A percentile compares a stretch with the other conserved stretches of the same genome.
Evolutionary conservation across 2,329 filamentous ascomycete genomes (phyloP).

Genomic region (Aquanectria penicillioides): DNA sequence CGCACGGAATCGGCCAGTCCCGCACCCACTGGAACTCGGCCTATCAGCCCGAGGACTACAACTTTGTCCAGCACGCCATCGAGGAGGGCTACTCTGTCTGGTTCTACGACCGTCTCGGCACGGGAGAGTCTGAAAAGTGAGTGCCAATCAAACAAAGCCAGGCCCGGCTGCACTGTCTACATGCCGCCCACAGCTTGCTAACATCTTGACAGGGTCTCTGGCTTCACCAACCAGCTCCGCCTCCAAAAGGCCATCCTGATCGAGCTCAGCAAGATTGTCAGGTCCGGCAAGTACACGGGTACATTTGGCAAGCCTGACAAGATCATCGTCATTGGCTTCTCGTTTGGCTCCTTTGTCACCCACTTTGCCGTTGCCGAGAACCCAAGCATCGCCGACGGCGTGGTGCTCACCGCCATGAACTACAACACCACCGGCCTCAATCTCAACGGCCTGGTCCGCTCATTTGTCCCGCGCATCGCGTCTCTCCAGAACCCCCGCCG

Average conservation of each 20-base stretch:
- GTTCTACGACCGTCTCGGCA: constrained; percentile 31
- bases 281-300: constrained; percentile 25
- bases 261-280: constrained; percentile 25
- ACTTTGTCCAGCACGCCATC: constrained; percentile 31
- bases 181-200: too few species aligned
- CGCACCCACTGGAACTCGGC: constrained; percentile 32
- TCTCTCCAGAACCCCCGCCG: constrained; percentile 23
- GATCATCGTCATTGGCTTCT: constrained; percentile 32
- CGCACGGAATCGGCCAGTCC: constrained; percentile 29
- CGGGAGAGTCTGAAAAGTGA: constrained; percentile 25
- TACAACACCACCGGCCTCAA: constrained; percentile 26
- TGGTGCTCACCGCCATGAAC: constrained; percentile 26
- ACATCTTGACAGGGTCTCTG: constrained; percentile 14
- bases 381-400: constrained; percentile 21
- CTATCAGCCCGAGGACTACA: constrained; percentile 25
- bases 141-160: not conserved
- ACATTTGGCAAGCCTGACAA: constrained; percentile 22
- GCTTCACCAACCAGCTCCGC: constrained; percentile 29
- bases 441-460: constrained; percentile 24
- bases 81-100: constrained; percentile 28
- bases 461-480: constrained; percentile 28
- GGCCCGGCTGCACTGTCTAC: too few species aligned
- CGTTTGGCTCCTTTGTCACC: constrained; percentile 28
- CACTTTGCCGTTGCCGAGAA: constrained; percentile 28
- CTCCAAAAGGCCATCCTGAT: constrained; percentile 29